A percentile compares a stretch with the other conserved stretches of the same genome.
These are phyloP conservation scores for Sphagnum fallax DNA, from an alignment of 228 moss, liverwort and hornwort species.

Conservation along the genomic window DNA sequence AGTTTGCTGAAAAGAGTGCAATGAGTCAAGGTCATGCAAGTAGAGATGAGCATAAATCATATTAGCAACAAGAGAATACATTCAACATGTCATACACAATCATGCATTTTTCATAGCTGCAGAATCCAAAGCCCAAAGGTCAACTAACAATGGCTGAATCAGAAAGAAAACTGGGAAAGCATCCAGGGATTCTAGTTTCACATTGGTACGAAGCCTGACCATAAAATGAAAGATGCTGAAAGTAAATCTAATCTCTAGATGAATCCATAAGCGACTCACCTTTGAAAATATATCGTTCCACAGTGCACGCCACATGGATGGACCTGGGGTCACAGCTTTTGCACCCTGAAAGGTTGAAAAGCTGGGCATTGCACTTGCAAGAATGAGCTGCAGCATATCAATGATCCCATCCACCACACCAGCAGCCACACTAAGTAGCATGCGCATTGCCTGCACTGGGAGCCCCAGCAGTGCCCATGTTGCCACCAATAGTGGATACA, in stretches of 20 bases:
- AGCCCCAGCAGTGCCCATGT: constrained; percentile 45
- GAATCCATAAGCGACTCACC: constrained; percentile 14
- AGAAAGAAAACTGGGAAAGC: no score
- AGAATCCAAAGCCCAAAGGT: no score
- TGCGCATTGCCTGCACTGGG: constrained; percentile 53
- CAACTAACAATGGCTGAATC: no score
- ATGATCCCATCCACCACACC: constrained; percentile 36
- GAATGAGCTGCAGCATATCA: constrained; percentile 36
- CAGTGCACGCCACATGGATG: constrained; percentile 69
- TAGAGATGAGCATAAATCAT: not conserved
- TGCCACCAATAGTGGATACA: constrained; percentile 55
- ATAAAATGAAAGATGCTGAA: no score
- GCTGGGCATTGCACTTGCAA: constrained; percentile 54
- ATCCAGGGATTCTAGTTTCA: no score
- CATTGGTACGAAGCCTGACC: no score
- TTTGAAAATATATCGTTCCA: constrained; percentile 77
- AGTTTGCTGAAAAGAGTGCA: no score
- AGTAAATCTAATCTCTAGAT: no score
- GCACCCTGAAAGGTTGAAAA: constrained; percentile 51
- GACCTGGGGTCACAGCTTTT: constrained; percentile 62
- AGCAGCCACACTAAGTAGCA: constrained; percentile 35
- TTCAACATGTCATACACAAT: no score
- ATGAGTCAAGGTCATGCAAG: no score
- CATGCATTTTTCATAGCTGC: no score
- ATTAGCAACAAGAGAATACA: not conserved